Base-by-base conservation (phyloP, 2,329 filamentous ascomycete species). In the Cladosporium austrohemisphaericum region DNA sequence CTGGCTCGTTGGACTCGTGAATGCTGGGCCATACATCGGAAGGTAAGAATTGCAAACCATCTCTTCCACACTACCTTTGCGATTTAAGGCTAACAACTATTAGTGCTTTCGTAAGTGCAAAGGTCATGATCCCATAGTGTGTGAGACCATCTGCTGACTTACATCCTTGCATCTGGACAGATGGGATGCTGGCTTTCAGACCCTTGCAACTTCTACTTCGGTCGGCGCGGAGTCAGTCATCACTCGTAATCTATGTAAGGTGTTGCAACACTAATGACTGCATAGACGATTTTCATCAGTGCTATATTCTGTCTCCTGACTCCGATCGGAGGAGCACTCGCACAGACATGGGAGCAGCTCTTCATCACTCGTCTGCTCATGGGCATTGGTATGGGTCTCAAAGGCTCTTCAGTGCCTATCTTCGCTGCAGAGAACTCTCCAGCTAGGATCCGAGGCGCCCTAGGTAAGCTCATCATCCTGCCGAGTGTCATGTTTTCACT, bases 1-100 rank as follows among this genome's bases (percentile, higher is more conserved):
- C 14, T 81, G 78, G 72, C 70, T 86, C 26, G 71, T 86, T n/a
- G 85, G 85, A 36, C 67, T 86, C 2, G 71, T 88, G 53, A 88
- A 88, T 54, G 72, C 77, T 18, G 76, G 70, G 40, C 71, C 77
- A 0, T 78, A 83, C 47, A 70, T 82, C 43, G 76, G 75, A 43
- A 44, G 43, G 43, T 46, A 28, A 9, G 23, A 29, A 8, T 5
- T 13, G n/a, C 25, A 18, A 5, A 9, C n/a, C 2, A 10, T 14
- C 5, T 9, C 19, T 3, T n/a, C 14, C 6, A 26, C 7, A 18
- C n/a, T n/a, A n/a, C n/a, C n/a, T n/a, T n/a, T 20, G 14, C 31
- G n/a, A 61, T 70, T 55, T 22, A n/a, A 13, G 4, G 23, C 41
- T 3, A 57, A 58, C 3, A 57, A 57, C 1, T 48, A 29, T 10